A percentile compares a stretch with the other conserved stretches of the same genome.
Conservation (phyloP, 495 filamentous ascomycete genomes). For the Hypoxylon lienhwacheense region DNA sequence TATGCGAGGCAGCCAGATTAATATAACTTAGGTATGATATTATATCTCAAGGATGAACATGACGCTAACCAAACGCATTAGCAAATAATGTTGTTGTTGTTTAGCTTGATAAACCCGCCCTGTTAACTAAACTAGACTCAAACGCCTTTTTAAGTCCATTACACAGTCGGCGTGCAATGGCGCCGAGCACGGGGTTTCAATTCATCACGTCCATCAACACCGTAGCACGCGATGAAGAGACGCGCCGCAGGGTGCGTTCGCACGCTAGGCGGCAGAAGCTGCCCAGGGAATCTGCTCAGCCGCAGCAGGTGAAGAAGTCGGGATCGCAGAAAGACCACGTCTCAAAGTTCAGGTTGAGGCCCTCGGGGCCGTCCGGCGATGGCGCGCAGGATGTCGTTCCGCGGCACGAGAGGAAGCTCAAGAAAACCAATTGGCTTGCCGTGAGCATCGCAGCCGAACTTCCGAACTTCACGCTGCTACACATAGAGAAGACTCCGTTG, state of each 20-base stretch:
- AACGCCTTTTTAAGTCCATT: neutral
- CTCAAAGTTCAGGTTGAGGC: conserved; percentile 39
- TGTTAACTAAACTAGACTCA: neutral
- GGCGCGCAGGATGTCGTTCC: neutral
- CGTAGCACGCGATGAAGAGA: conserved; percentile 40
- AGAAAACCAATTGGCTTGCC: conserved; percentile 35
- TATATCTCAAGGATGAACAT: conserved; percentile 7
- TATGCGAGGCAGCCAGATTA: conserved; percentile 3
- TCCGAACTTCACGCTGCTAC: conserved; percentile 36
- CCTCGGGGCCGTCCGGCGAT: conserved; percentile 3
- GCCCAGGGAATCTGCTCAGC: conserved; percentile 25
- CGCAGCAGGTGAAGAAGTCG: conserved; percentile 30
- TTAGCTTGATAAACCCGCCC: conserved; percentile 1
- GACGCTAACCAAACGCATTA: conserved; percentile 14
- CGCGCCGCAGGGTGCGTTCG: conserved; percentile 37
- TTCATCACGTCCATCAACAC: conserved; percentile 42
- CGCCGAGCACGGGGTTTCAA: conserved; percentile 29
- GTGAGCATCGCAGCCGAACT: conserved; percentile 36
- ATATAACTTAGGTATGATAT: conserved; percentile 3
- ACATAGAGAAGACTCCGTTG: conserved; percentile 37
- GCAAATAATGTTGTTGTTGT: conserved; percentile 8
- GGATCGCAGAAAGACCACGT: conserved; percentile 36
- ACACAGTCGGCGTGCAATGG: conserved; percentile 13
- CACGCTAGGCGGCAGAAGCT: conserved; percentile 39
- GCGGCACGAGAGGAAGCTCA: conserved; percentile 21